Conservation (phyloP, 495 filamentous ascomycete species). For the Chlorociboria aeruginascens region DNA sequence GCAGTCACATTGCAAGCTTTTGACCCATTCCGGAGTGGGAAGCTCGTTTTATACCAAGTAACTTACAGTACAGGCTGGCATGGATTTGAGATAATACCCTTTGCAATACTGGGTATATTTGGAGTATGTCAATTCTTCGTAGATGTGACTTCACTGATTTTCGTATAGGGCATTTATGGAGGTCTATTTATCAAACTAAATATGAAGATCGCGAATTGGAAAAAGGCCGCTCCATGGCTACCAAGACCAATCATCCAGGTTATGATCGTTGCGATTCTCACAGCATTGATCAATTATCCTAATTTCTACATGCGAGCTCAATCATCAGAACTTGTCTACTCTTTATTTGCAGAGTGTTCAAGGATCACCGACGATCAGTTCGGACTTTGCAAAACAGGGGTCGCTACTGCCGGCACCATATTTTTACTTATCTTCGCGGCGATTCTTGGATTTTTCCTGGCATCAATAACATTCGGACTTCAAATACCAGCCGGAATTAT, state of each 20-base stretch:
- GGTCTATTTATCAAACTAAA: constrained; percentile 92
- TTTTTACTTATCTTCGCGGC: constrained; percentile 69
- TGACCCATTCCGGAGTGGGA: constrained; percentile 91
- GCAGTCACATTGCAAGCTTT: constrained; percentile 86
- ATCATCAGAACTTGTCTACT: constrained; percentile 81
- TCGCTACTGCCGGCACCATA: constrained; percentile 58
- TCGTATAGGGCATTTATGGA: constrained; percentile 61
- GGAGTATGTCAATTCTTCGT: constrained; percentile 33
- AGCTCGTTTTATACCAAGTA: constrained; percentile 93
- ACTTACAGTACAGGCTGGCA: constrained; percentile 91
- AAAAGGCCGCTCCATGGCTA: constrained; percentile 48
- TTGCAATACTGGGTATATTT: constrained; percentile 73
- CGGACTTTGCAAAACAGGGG: constrained; percentile 73
- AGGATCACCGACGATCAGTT: constrained; percentile 68
- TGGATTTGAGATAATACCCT: constrained; percentile 86
- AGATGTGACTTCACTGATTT: neutral
- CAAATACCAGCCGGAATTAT: constrained; percentile 95
- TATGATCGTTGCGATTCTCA: constrained; percentile 56
- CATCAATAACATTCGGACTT: constrained; percentile 87
- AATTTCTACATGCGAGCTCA: constrained; percentile 92
- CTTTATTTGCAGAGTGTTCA: constrained; percentile 83
- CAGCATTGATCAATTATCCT: constrained; percentile 85
- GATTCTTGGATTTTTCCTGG: constrained; percentile 71
- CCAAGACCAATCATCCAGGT: constrained; percentile 69
- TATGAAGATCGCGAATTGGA: constrained; percentile 75